These are phyloP conservation scores for Asterophora parasitica DNA, from an alignment of 768 basidiomycete genomes.

Conservation along the genomic window DNA sequence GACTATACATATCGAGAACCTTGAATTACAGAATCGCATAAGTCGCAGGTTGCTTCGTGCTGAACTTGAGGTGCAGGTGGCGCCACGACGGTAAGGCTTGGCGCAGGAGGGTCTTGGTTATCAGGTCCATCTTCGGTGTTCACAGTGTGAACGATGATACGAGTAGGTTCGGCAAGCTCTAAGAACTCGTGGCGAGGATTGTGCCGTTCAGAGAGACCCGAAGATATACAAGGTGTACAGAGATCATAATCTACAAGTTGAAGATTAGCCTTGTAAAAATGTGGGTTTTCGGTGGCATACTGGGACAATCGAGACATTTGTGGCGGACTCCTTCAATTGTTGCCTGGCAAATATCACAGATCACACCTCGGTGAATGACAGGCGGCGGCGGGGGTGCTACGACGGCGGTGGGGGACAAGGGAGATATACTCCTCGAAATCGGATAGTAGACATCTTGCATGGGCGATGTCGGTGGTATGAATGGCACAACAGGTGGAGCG, in stretches of 20 bases:
- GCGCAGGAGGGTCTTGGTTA: constrained; percentile 4
- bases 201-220: constrained; percentile 47
- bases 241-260: constrained; percentile 61
- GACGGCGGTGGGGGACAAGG: neutral
- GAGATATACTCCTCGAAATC: neutral
- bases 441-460: neutral
- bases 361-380: constrained; percentile 51
- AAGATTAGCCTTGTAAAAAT: neutral
- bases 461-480: constrained; percentile 8
- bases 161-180: constrained; percentile 60
- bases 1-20: constrained; percentile 64
- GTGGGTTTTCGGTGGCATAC: constrained; percentile 30
- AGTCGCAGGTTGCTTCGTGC: constrained; percentile 69
- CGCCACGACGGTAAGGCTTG: constrained; percentile 10
- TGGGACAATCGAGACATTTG: constrained; percentile 75
- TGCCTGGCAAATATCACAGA: constrained; percentile 61
- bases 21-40: constrained; percentile 67
- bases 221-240: constrained; percentile 52
- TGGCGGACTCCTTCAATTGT: constrained; percentile 63
- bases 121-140: constrained; percentile 37
- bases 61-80: constrained; percentile 23
- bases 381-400: constrained; percentile 19
- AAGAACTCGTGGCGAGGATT: constrained; percentile 69
- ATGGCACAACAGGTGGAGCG: constrained; percentile 2
- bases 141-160: constrained; percentile 61